A percentile compares a stretch with the other conserved stretches of the same genome.
Evolutionary conservation across 495 filamentous ascomycete genomes (phyloP).

Genomic region (Tetracladium marchalianum): DNA sequence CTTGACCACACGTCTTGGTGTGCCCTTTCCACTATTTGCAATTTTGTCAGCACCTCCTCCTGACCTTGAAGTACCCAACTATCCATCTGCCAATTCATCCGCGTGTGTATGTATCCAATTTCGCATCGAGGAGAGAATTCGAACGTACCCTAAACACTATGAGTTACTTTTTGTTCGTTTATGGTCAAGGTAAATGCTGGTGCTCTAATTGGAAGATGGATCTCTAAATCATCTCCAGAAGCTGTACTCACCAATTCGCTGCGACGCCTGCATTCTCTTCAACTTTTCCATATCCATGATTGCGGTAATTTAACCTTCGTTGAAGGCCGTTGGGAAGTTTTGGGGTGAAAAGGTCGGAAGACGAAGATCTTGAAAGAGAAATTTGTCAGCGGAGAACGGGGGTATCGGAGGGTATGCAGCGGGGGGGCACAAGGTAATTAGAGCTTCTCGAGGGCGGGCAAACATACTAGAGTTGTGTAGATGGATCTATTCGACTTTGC

Average conservation of each 20-base stretch:
- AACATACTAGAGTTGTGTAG: too few species aligned
- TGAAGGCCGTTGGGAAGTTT: conserved; percentile 1
- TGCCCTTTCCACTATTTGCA: conserved; percentile 81
- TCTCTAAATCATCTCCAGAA: neutral
- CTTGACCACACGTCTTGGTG: conserved; percentile 95
- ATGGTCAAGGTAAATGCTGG: conserved; percentile 3
- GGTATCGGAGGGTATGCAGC: too few species aligned
- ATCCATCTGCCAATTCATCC: conserved; percentile 5
- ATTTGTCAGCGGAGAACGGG: too few species aligned
- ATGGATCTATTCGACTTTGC: too few species aligned
- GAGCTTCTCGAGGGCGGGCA: too few species aligned
- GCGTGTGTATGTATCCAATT: neutral
- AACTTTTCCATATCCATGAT: conserved; percentile 66
- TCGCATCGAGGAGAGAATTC: conserved; percentile 4
- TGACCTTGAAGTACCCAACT: neutral
- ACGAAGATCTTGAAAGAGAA: too few species aligned
- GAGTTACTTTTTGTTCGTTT: conserved; percentile 14
- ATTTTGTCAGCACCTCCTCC: conserved; percentile 15
- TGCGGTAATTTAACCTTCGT: conserved; percentile 22
- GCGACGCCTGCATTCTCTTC: conserved; percentile 66
- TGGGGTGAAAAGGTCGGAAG: neutral
- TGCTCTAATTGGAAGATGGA: conserved; percentile 11
- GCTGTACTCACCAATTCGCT: conserved; percentile 62
- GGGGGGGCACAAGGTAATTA: too few species aligned
- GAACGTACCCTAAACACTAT: conserved; percentile 23